Evolutionary conservation across 2,329 filamentous ascomycete genomes (phyloP).

Genomic region (Monosporascus sp.): DNA sequence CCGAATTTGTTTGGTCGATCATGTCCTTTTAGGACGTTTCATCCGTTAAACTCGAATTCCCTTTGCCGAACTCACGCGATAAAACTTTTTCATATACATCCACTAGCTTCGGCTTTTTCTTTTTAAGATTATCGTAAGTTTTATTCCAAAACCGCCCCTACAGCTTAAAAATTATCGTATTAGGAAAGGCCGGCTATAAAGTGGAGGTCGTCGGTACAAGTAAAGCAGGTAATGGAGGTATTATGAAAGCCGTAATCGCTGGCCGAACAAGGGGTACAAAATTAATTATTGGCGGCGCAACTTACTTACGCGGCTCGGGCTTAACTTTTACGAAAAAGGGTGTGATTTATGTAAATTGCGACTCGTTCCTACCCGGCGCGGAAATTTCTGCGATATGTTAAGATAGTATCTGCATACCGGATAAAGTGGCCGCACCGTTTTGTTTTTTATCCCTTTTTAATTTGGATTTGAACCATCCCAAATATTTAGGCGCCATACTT

Average conservation of each 20-base stretch:
- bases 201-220: too few species aligned
- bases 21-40: not conserved
- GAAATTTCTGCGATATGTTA: not conserved
- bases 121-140: conserved; percentile 24
- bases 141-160: conserved; percentile 14
- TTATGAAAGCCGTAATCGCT: too few species aligned
- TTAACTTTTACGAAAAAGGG: not conserved
- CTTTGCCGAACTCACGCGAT: conserved; percentile 1
- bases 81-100: conserved; percentile 19
- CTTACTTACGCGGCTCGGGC: conserved; percentile 4
- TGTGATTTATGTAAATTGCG: not conserved
- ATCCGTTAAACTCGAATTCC: not conserved
- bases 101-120: conserved; percentile 16
- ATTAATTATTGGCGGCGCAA: not conserved
- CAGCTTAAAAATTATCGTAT: not conserved
- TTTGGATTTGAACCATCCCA: fast-evolving
- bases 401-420: not conserved
- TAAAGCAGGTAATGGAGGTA: too few species aligned
- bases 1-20: not conserved
- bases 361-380: not conserved
- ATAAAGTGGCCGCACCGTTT: too few species aligned
- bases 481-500: too few species aligned
- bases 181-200: not conserved
- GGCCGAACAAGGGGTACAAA: too few species aligned
- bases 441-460: too few species aligned